A percentile compares a stretch with the other conserved stretches of the same genome.
phyloP scores from a whole-genome alignment of 2,329 filamentous ascomycete genomes.

The Fonsecaea multimorphosa region DNA sequence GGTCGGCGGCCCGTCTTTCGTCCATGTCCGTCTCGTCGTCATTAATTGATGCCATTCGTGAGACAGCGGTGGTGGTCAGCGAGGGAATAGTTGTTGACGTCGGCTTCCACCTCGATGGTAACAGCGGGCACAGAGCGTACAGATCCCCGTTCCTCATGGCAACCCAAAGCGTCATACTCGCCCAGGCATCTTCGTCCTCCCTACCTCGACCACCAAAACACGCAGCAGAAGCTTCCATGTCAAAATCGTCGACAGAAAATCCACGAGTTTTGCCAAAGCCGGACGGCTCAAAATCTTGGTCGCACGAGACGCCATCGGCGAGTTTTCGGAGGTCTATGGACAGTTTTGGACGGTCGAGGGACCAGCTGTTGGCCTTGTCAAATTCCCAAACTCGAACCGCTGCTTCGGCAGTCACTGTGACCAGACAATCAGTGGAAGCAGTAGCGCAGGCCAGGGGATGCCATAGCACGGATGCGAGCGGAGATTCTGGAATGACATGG shows the following conservation, averaged over 20 bases:
- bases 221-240: constrained; percentile 92
- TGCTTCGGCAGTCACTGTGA: constrained; percentile 87
- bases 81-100: constrained; percentile 79
- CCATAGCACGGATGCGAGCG: constrained; percentile 83
- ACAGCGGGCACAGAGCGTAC: constrained; percentile 87
- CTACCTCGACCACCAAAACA: constrained; percentile 77
- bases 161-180: constrained; percentile 93
- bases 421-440: constrained; percentile 73
- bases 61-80: constrained; percentile 80
- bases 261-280: constrained; percentile 74
- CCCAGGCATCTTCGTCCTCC: constrained; percentile 73
- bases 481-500: constrained; percentile 83
- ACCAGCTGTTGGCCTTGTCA: constrained; percentile 80
- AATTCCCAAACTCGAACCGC: constrained; percentile 91
- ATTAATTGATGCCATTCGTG: constrained; percentile 63
- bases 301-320: constrained; percentile 78
- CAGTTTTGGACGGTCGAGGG: constrained; percentile 81
- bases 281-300: constrained; percentile 83
- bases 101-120: constrained; percentile 85
- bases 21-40: constrained; percentile 51
- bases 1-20: constrained; percentile 56
- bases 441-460: constrained; percentile 79
- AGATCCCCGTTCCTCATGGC: constrained; percentile 94
- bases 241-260: constrained; percentile 86
- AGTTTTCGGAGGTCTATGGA: constrained; percentile 89